Percentiles rank a stretch among this genome's conserved stretches.
Conservation (phyloP, 768 basidiomycete genomes). For the Boletus huronensis region DNA sequence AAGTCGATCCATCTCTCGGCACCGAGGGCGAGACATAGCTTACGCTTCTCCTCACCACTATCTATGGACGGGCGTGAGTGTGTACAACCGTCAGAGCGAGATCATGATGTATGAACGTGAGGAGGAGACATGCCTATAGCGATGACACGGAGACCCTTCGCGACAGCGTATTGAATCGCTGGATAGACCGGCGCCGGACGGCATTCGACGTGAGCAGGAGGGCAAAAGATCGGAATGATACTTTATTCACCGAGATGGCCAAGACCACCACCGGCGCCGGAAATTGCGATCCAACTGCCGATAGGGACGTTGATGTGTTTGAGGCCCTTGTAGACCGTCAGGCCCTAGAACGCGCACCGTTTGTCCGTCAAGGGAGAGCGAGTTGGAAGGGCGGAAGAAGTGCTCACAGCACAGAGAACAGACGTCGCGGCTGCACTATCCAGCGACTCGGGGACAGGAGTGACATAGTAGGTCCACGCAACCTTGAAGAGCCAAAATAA, state of each 20-base stretch:
- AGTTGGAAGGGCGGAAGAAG: background rate
- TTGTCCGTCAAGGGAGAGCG: background rate
- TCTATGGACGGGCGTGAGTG: constrained; percentile 25
- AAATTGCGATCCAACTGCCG: constrained; percentile 41
- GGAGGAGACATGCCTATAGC: constrained; percentile 33
- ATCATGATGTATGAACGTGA: background rate
- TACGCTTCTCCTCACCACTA: constrained; percentile 40
- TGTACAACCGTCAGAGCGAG: background rate
- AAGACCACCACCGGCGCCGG: constrained; percentile 40
- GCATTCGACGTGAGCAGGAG: background rate
- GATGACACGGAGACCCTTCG: constrained; percentile 43
- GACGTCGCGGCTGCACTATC: constrained; percentile 40
- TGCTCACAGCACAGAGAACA: constrained; percentile 40
- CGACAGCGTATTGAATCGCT: constrained; percentile 46
- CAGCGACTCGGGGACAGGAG: constrained; percentile 42
- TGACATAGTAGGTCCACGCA: constrained; percentile 38
- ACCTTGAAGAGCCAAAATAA: constrained; percentile 17
- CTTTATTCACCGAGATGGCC: constrained; percentile 37
- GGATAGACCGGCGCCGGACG: background rate
- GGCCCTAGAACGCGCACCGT: constrained; percentile 17
- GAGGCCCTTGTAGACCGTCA: constrained; percentile 47
- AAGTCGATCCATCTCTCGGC: constrained; percentile 48
- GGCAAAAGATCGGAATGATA: background rate
- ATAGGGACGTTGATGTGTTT: constrained; percentile 33
- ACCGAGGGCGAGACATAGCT: constrained; percentile 37